Conservation (phyloP, 2,329 filamentous ascomycete genomes). For the Talaromyces sp. region DNA sequence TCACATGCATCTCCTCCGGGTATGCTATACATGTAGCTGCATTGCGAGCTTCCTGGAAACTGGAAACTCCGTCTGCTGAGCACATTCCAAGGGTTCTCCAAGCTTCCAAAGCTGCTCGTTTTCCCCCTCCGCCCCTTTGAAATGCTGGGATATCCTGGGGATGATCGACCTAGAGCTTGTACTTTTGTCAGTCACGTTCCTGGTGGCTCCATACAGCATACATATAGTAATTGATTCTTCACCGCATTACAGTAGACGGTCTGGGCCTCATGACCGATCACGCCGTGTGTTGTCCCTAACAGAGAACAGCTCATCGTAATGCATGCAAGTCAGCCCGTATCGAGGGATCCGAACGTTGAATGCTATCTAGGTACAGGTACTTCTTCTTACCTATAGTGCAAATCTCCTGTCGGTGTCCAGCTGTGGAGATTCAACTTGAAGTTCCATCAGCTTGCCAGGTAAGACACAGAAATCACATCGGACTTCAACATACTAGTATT, state of each 20-base stretch:
- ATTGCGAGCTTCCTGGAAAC: conserved; percentile 15
- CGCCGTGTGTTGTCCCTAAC: not conserved
- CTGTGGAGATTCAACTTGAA: no score
- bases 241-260: not conserved
- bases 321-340: conserved; percentile 4
- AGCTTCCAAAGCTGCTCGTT: no score
- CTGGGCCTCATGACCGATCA: not conserved
- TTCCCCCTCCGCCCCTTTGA: no score
- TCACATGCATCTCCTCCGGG: not conserved
- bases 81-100: not conserved
- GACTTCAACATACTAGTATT: no score
- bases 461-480: no score
- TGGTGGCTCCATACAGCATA: no score
- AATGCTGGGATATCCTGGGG: not conserved
- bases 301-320: not conserved
- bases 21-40: no score
- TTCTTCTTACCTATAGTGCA: no score
- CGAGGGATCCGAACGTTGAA: no score
- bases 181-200: not conserved
- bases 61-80: conserved; percentile 8
- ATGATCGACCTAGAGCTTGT: not conserved
- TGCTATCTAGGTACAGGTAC: not conserved
- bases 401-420: no score
- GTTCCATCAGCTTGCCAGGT: no score
- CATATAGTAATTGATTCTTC: not conserved